These are phyloP conservation scores for Ceratocystis albifundus DNA, from an alignment of 2,329 filamentous ascomycete species.

Conservation along the genomic window DNA sequence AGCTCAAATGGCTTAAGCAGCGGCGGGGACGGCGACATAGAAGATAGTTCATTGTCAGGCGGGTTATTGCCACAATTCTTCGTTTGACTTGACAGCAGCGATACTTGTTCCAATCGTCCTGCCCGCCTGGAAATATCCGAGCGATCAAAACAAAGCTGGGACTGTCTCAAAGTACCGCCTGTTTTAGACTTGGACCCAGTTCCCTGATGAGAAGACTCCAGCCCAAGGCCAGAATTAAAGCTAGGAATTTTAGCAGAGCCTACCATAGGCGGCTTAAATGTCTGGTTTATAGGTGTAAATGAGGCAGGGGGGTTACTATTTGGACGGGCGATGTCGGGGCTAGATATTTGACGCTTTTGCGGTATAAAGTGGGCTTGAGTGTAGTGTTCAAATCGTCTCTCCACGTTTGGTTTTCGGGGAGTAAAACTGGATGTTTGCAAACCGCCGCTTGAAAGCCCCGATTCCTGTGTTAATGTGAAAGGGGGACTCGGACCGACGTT, in stretches of 20 bases:
- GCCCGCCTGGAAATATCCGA: not conserved
- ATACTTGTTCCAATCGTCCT: not conserved
- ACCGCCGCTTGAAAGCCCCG: not conserved
- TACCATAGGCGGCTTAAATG: not conserved
- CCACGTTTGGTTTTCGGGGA: not conserved
- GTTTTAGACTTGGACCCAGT: not conserved
- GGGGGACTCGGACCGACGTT: not conserved
- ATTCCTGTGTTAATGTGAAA: not conserved
- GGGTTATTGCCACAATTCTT: not conserved
- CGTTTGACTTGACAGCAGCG: not conserved
- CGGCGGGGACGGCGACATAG: not conserved
- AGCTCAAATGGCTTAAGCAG: not conserved
- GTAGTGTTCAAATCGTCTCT: not conserved
- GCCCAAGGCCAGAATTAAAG: not conserved
- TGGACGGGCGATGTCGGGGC: not conserved
- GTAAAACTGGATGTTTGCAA: not conserved
- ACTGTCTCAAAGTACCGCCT: not conserved
- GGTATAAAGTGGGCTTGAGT: not conserved
- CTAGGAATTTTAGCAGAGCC: not conserved
- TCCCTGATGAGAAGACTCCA: not conserved
- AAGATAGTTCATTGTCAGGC: not conserved
- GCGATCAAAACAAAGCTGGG: conserved; percentile 3
- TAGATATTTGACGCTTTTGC: not conserved
- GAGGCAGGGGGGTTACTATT: not conserved
- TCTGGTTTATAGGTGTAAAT: not conserved